A percentile compares a stretch with the other conserved stretches of the same genome.
These are phyloP conservation scores for Coemansia sp. DNA, from an alignment of 192 early-diverging fungal genomes.

Conservation along the genomic window DNA sequence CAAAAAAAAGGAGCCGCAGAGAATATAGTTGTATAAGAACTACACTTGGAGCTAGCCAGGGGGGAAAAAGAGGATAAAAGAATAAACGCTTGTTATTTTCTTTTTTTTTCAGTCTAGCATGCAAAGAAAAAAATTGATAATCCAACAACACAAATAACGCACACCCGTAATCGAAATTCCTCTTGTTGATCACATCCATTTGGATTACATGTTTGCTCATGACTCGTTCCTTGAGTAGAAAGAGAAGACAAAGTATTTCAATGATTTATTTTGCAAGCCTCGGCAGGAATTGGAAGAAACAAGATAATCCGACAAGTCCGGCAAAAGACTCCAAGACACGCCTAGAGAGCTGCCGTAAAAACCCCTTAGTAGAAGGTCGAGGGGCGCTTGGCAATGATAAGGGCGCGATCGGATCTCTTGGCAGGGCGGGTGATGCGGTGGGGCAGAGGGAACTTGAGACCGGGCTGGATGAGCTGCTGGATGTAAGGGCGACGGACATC, in stretches of 20 bases:
- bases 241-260: conserved; percentile 2
- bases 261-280: conserved; percentile 11
- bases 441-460: conserved; percentile 96
- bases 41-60: background rate
- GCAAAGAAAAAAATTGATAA: background rate
- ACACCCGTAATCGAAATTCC: background rate
- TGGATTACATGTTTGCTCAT: background rate
- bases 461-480: conserved; percentile 87
- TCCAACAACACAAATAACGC: background rate
- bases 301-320: background rate
- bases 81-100: background rate
- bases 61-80: background rate
- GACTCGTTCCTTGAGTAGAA: background rate
- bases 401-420: conserved; percentile 78
- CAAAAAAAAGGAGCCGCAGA: background rate
- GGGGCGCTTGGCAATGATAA: conserved; percentile 91
- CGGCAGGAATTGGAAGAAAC: conserved; percentile 3
- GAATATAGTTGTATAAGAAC: background rate
- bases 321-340: background rate
- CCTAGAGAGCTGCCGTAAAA: background rate
- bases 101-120: background rate
- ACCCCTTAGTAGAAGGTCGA: conserved; percentile 72
- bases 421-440: conserved; percentile 87
- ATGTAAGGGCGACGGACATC: conserved; percentile 98
- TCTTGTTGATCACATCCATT: background rate